Percentiles rank a stretch among this genome's conserved stretches.
Conservation (phyloP, 169 alveolate genomes). For the Plasmodium coatneyi region DNA sequence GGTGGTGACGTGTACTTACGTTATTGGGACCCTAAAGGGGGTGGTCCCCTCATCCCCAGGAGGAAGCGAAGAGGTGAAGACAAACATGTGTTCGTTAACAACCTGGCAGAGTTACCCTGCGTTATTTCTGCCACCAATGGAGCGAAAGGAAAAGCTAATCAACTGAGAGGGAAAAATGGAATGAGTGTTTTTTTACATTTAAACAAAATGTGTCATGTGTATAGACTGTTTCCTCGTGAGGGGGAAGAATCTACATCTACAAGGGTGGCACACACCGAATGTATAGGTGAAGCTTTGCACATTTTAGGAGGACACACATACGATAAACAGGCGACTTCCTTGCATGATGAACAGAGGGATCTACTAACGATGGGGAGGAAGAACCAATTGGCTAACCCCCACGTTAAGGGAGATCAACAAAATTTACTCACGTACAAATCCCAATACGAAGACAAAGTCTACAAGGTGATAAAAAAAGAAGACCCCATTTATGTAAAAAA, state of each 20-base stretch:
- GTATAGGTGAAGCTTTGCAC: neutral
- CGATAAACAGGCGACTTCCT: neutral
- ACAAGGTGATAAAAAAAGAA: conserved; percentile 44
- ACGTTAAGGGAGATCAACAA: neutral
- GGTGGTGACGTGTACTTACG: conserved; percentile 63
- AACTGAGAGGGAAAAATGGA: conserved; percentile 55
- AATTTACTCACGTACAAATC: neutral
- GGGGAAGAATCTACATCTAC: neutral
- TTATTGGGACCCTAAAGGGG: conserved; percentile 6
- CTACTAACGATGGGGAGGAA: neutral
- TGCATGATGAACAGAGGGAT: neutral
- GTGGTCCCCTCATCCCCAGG: neutral
- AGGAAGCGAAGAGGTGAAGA: conserved; percentile 23
- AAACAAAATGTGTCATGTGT: conserved; percentile 59
- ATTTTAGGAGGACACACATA: neutral
- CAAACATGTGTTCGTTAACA: conserved; percentile 34
- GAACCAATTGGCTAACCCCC: neutral
- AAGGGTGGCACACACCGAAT: neutral
- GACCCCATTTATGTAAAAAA: conserved; percentile 64
- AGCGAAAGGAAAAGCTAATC: conserved; percentile 49
- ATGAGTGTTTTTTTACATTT: conserved; percentile 32
- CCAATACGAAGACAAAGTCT: conserved; percentile 41
- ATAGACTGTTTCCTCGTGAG: neutral
- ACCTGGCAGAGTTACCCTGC: conserved; percentile 38
- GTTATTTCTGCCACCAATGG: conserved; percentile 48